Evolutionary conservation across 2,329 filamentous ascomycete genomes (phyloP), one percentile per base, ranked within the genome.

Genomic region (Fusarium sp.): DNA sequence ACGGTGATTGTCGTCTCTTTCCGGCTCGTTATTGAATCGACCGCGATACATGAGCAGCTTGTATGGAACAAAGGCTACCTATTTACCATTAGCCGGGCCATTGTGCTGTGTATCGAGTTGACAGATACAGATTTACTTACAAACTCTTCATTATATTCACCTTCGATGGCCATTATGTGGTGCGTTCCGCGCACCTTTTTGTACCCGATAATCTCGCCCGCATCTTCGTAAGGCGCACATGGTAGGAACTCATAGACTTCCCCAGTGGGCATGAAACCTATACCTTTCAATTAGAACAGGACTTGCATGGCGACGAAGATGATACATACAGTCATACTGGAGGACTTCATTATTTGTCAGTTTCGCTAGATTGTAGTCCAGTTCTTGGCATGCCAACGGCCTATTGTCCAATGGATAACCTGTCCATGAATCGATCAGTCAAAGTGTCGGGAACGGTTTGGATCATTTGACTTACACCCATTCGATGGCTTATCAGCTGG

Each of bases 11-110:
- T 49, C 46, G 3, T 49, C 46, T 1, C 8, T 0, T 35, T 3
- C 17, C 7, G 25, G 20, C 4, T 31, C 0, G 1, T 9, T 3
- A 8, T 49, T 35, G 27, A 14, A 0, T 18, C 27, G 2, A 4
- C 46, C 46, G 1, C 4, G 4, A 18, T 50, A 50, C 18, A 50
- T 0, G 7, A 50, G 46, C 15, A 50, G 10, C 18, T 35, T 50
- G 11, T 50, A 50, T 25, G 31, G 46, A 0, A 25, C 2, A 3
- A 50, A 50, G 2, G 0, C 2, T 0, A 25, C n/a, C 46, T 50
- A 18, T 9, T 15, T 22, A 22, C 5, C 0, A 4, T 49, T 49
- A 49, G 45, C 25, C 5, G 25, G 25, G 25, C 25, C 25, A 25
- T 5, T 25, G 25, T 25, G 25, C 25, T 25, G 25, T 5, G 25